Evolutionary conservation across 2,329 filamentous ascomycete genomes (phyloP).

Genomic region (Aspergillus aculeatinus): DNA sequence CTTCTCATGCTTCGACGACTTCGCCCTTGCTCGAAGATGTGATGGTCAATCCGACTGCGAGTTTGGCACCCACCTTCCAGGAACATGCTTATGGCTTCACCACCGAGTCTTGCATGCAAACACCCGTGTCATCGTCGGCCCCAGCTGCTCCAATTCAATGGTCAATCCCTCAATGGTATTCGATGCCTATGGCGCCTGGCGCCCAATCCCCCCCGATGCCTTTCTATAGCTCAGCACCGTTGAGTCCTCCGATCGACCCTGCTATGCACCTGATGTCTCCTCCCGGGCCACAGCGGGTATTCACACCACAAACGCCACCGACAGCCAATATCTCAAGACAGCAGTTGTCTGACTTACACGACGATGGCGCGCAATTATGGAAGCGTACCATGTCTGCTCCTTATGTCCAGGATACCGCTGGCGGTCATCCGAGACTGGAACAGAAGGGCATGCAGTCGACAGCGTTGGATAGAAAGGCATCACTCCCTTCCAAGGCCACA

Average conservation of each 20-base stretch:
- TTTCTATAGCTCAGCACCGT: constrained; percentile 28
- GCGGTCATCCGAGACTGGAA: constrained; percentile 17
- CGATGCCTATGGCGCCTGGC: constrained; percentile 27
- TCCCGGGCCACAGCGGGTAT: constrained; percentile 20
- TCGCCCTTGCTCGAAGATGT: constrained; percentile 28
- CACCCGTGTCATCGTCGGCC: constrained; percentile 25
- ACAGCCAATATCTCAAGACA: constrained; percentile 19
- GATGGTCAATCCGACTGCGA: constrained; percentile 27
- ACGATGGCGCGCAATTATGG: constrained; percentile 29
- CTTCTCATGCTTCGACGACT: constrained; percentile 19
- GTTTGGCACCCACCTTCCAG: constrained; percentile 26
- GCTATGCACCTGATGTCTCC: constrained; percentile 26
- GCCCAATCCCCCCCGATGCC: constrained; percentile 22
- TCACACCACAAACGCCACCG: constrained; percentile 21
- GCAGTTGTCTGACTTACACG: constrained; percentile 20
- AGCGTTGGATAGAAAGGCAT: constrained; percentile 19
- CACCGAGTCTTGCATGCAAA: constrained; percentile 29
- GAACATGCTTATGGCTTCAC: constrained; percentile 27
- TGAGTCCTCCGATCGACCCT: constrained; percentile 26
- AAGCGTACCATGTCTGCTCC: constrained; percentile 30
- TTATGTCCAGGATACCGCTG: constrained; percentile 20
- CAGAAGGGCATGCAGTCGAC: constrained; percentile 21
- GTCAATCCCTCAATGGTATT: constrained; percentile 32
- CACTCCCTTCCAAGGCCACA: constrained; percentile 17
- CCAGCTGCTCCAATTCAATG: constrained; percentile 23